These are phyloP conservation scores for Backusella sp. DNA, from an alignment of 192 early-diverging fungal genomes.

Conservation along the genomic window DNA sequence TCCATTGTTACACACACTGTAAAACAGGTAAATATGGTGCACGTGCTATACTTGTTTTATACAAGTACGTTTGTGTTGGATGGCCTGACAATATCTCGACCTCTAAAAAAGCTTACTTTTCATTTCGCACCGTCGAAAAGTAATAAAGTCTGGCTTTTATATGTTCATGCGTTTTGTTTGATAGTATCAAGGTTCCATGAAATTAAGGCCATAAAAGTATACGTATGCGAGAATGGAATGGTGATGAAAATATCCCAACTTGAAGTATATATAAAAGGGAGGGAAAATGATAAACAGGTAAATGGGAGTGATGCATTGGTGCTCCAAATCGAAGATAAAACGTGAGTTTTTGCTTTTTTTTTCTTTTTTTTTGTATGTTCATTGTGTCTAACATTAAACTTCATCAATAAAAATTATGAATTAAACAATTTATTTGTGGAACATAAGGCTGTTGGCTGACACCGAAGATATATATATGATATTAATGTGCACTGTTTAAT, in stretches of 20 bases:
- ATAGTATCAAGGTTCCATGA: not conserved
- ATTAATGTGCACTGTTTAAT: not conserved
- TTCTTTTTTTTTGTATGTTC: not conserved
- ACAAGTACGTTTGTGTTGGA: not conserved
- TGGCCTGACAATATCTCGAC: constrained; percentile 5
- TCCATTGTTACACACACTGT: not conserved
- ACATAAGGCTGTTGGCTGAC: not conserved
- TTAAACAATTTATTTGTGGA: not conserved
- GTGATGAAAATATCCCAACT: not conserved
- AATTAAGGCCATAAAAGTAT: not conserved
- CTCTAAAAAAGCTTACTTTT: not conserved
- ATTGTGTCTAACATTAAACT: constrained; percentile 2
- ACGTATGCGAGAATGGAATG: not conserved
- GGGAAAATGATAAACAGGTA: not conserved
- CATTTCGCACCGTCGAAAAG: not conserved
- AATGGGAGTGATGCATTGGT: not conserved
- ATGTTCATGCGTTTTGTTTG: not conserved
- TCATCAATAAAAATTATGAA: constrained; percentile 5
- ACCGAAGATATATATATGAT: not conserved
- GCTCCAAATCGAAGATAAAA: not conserved
- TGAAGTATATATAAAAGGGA: not conserved
- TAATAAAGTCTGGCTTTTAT: not conserved
- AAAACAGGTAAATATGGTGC: not conserved
- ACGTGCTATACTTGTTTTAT: constrained; percentile 7
- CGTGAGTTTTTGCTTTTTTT: not conserved